A percentile compares a stretch with the other conserved stretches of the same genome.
Evolutionary conservation across 2,329 filamentous ascomycete species (phyloP).

Genomic region (Fusarium fracticaudum): DNA sequence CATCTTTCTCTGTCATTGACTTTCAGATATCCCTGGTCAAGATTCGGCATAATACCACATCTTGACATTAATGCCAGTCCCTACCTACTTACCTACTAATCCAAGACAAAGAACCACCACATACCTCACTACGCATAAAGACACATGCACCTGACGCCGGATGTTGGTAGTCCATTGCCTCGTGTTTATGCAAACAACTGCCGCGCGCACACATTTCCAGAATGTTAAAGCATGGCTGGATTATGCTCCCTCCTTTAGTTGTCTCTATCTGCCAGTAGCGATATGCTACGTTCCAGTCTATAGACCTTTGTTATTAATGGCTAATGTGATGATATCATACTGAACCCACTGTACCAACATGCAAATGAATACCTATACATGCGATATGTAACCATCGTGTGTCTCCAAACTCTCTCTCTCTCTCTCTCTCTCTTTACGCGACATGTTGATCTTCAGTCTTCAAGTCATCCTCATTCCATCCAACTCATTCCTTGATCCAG

Average conservation of each 20-base stretch:
- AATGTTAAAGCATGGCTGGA: not conserved
- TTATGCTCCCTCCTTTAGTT: not conserved
- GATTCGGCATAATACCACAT: constrained; percentile 12
- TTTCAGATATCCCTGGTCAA: not conserved
- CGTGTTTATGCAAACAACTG: constrained; percentile 18
- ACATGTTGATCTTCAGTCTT: not conserved
- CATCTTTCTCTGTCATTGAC: constrained; percentile 3
- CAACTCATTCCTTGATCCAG: not conserved
- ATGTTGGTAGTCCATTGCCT: constrained; percentile 5
- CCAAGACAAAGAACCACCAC: constrained; percentile 17
- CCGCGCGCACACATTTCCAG: not conserved
- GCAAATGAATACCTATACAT: not conserved
- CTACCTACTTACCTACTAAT: not conserved
- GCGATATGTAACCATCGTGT: not conserved
- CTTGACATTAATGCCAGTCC: constrained; percentile 6
- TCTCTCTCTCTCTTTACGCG: not conserved
- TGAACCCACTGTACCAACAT: not conserved
- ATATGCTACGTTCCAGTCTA: not conserved
- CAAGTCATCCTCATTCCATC: constrained; percentile 1
- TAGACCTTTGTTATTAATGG: not conserved
- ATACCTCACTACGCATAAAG: constrained; percentile 26
- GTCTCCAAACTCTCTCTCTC: not conserved
- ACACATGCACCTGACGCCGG: constrained; percentile 30
- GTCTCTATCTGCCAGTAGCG: no score
- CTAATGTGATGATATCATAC: not conserved